Conservation (phyloP, 176 grass and related monocot genomes). For the Triticum timopheevii region DNA sequence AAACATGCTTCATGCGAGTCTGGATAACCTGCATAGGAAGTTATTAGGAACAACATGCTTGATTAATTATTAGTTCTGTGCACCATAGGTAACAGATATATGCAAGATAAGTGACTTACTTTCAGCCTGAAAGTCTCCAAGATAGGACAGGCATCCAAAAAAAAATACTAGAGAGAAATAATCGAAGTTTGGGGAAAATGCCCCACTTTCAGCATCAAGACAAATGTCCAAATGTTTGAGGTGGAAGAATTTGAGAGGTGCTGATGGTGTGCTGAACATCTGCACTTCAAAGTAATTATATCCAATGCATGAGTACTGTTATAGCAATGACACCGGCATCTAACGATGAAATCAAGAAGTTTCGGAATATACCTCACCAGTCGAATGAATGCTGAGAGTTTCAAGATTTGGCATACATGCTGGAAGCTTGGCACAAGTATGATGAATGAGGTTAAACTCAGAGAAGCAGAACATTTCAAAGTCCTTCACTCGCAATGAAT, state of each 20-base stretch:
- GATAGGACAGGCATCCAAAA: constrained; percentile 11
- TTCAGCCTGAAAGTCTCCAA: neutral
- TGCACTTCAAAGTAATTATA: neutral
- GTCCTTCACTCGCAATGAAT: neutral
- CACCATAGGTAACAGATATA: neutral
- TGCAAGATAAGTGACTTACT: neutral
- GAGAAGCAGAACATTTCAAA: neutral
- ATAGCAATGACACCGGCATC: neutral
- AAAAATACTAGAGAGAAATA: neutral
- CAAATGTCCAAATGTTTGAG: neutral
- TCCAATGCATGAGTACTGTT: neutral
- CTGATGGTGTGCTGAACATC: neutral
- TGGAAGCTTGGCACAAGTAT: neutral
- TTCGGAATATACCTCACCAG: neutral
- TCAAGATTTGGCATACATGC: neutral
- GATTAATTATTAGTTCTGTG: neutral
- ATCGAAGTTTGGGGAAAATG: constrained; percentile 1
- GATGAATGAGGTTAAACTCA: neutral
- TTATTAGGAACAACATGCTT: neutral
- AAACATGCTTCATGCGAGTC: neutral
- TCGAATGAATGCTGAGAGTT: neutral
- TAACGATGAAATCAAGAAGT: neutral
- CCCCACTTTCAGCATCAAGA: neutral
- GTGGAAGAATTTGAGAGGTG: neutral
- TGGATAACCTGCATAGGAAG: neutral